Conservation (phyloP, 1,284 basidiomycete genomes). For the Microbotryomycetes sp. region DNA sequence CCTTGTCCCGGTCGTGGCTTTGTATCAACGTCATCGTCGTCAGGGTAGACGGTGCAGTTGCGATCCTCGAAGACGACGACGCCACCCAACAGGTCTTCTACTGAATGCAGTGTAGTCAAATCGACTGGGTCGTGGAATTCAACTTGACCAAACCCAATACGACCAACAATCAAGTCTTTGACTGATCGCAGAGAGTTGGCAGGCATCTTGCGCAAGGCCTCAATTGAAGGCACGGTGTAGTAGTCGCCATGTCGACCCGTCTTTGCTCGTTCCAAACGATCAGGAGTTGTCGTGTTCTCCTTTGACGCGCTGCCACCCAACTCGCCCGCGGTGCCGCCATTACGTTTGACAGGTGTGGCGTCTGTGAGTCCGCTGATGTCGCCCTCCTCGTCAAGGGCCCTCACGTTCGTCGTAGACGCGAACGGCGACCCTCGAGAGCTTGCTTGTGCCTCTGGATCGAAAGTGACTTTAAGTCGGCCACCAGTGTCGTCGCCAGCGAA, state of each 20-base stretch:
- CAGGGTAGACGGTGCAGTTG: constrained; percentile 89
- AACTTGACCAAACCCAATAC: constrained; percentile 82
- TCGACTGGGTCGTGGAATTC: constrained; percentile 88
- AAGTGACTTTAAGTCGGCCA: constrained; percentile 27
- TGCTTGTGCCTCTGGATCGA: constrained; percentile 30
- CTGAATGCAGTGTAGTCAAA: constrained; percentile 72
- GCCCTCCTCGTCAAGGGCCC: neutral
- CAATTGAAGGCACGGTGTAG: constrained; percentile 71
- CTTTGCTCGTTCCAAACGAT: neutral
- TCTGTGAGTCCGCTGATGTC: constrained; percentile 10
- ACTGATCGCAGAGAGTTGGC: constrained; percentile 66
- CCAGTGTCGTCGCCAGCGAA: neutral
- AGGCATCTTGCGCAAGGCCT: constrained; percentile 60
- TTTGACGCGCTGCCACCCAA: neutral
- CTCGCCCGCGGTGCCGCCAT: neutral
- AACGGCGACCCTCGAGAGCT: constrained; percentile 19
- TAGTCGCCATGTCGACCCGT: constrained; percentile 72
- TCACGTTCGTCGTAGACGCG: neutral
- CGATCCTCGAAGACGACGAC: constrained; percentile 84
- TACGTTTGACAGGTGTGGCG: constrained; percentile 6
- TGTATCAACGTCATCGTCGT: constrained; percentile 60
- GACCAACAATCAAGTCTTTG: constrained; percentile 71
- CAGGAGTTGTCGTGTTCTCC: constrained; percentile 33
- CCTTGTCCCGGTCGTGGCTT: constrained; percentile 77
- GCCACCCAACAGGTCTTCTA: constrained; percentile 77